A percentile compares a stretch with the other conserved stretches of the same genome.
Evolutionary conservation across 208 protist genomes (phyloP).

Genomic region (Porcisia hertigi): DNA sequence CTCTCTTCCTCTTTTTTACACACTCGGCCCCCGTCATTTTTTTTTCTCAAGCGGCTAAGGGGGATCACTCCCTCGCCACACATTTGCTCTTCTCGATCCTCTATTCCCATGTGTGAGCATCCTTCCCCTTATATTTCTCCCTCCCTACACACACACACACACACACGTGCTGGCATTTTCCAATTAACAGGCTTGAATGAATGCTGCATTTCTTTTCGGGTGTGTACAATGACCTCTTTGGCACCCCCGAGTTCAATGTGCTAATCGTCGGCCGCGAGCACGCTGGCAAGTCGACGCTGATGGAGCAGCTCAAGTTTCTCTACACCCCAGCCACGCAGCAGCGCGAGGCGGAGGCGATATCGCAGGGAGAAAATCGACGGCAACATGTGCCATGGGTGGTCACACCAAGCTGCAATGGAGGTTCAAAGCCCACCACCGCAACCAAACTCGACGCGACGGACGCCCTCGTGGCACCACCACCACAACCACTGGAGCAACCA

Average conservation of each 20-base stretch:
- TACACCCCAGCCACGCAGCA: constrained; percentile 41
- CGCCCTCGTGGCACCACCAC: neutral
- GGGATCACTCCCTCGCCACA: neutral
- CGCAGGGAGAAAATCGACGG: neutral
- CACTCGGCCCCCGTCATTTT: neutral
- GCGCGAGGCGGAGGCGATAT: constrained; percentile 4
- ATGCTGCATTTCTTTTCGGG: constrained; percentile 73
- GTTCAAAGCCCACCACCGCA: too few species aligned
- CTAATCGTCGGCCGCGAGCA: constrained; percentile 95
- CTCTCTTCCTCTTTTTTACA: neutral
- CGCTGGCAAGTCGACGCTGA: constrained; percentile 98
- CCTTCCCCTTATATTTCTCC: neutral
- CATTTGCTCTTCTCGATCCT: neutral
- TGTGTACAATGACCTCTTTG: constrained; percentile 76
- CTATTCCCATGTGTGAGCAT: neutral
- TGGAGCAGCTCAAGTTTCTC: constrained; percentile 97
- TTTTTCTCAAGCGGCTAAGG: neutral
- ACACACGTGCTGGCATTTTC: neutral
- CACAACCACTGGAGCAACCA: neutral
- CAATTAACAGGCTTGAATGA: constrained; percentile 2
- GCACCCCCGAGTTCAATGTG: constrained; percentile 86
- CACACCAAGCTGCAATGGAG: constrained; percentile 7
- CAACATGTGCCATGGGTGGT: constrained; percentile 6
- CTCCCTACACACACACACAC: neutral
- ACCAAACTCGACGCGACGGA: neutral